phyloP scores from a whole-genome alignment of 306 rosid species.

The Casuarina glauca region DNA sequence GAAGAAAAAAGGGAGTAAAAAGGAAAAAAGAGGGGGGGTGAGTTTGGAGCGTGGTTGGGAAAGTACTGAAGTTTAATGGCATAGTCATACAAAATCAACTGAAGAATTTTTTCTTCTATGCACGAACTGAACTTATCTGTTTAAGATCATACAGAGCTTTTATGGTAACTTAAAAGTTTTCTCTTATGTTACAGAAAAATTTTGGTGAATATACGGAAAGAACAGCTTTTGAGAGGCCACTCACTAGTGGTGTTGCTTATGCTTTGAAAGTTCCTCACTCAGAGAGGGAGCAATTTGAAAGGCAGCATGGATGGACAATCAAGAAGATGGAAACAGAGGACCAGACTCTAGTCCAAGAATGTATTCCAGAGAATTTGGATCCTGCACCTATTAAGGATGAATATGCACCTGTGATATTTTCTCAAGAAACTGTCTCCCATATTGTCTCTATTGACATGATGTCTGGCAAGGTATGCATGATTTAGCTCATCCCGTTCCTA shows the following conservation, averaged over 20 bases:
- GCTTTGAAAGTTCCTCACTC: constrained; percentile 86
- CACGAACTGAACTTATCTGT: not conserved
- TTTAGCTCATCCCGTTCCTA: constrained; percentile 14
- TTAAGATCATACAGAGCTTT: not conserved
- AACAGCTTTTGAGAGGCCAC: constrained; percentile 91
- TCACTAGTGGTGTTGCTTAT: constrained; percentile 96
- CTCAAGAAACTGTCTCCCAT: constrained; percentile 98
- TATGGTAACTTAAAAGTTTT: not conserved
- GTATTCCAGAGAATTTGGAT: constrained; percentile 84
- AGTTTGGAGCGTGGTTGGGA: not conserved
- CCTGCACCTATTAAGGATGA: constrained; percentile 93
- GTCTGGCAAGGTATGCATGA: constrained; percentile 88
- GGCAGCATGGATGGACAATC: constrained; percentile 82
- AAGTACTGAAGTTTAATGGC: not conserved
- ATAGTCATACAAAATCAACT: not conserved
- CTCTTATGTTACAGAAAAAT: constrained; percentile 58
- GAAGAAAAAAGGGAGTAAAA: no score
- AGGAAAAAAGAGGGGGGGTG: not conserved
- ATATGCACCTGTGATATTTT: constrained; percentile 97
- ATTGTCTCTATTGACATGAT: constrained; percentile 99
- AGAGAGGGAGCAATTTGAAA: constrained; percentile 77
- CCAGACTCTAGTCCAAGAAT: constrained; percentile 88
- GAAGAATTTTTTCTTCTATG: not conserved
- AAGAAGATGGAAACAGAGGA: constrained; percentile 90
- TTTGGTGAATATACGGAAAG: constrained; percentile 90